These are phyloP conservation scores for Mortierella hygrophila DNA, from an alignment of 192 early-diverging fungal genomes.

Conservation along the genomic window DNA sequence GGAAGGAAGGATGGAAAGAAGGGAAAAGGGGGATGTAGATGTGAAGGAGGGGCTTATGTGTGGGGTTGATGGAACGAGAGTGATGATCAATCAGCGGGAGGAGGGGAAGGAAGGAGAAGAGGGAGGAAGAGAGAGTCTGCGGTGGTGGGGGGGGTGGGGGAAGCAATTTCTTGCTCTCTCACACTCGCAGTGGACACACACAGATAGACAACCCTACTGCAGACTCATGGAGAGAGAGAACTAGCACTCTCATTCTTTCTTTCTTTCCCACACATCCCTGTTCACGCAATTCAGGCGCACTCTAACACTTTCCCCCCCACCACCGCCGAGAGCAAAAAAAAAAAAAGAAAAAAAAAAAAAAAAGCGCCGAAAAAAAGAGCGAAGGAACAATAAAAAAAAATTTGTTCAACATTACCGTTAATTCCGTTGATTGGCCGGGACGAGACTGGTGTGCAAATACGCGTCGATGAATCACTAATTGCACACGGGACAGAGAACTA, in stretches of 20 bases:
- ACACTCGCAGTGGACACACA: no score
- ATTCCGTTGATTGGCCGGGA: neutral
- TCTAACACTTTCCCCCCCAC: neutral
- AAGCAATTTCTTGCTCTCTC: no score
- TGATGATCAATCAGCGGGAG: neutral
- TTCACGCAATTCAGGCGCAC: neutral
- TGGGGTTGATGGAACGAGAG: neutral
- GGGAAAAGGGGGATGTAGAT: neutral
- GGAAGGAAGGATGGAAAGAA: neutral
- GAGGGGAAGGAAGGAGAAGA: neutral
- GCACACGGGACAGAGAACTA: neutral
- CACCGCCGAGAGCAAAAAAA: neutral
- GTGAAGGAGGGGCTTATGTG: neutral
- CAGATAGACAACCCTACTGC: no score
- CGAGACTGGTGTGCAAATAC: neutral
- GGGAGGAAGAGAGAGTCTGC: neutral
- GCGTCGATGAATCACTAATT: neutral
- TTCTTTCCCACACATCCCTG: neutral
- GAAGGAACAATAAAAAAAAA: neutral
- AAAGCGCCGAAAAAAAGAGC: neutral
- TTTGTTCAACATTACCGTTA: neutral
- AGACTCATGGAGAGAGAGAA: no score
- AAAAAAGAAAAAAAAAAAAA: conserved; percentile 1
- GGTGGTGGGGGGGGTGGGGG: neutral
- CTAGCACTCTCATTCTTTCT: neutral